Conservation (phyloP, 108 stramenopile species). For the Cyclostephanos tholiformis region DNA sequence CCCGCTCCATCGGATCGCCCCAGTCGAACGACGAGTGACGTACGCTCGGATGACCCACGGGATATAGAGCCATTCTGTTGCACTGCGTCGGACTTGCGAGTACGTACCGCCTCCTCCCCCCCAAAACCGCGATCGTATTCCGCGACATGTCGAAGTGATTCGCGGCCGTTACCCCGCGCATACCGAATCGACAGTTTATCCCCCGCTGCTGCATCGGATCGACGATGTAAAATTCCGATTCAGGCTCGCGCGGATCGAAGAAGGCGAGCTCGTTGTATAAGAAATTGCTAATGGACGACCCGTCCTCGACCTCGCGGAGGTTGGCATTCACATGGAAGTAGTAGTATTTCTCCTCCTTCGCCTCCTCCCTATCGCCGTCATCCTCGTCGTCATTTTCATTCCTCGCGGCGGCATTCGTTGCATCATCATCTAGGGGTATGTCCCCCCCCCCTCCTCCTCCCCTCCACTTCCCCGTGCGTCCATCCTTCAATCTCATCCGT, state of each 20-base stretch:
- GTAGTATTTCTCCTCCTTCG: constrained; percentile 51
- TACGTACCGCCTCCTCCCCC: constrained; percentile 75
- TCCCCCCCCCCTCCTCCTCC: not conserved
- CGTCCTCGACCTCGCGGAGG: constrained; percentile 23
- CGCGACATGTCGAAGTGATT: constrained; percentile 85
- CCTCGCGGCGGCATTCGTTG: not conserved
- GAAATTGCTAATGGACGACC: constrained; percentile 21
- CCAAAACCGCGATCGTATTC: constrained; percentile 70
- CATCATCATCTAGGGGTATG: not conserved
- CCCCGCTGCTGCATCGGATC: constrained; percentile 69
- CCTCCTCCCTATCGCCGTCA: constrained; percentile 42
- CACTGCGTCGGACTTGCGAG: constrained; percentile 71
- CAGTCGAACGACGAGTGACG: constrained; percentile 55
- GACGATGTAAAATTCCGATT: constrained; percentile 67
- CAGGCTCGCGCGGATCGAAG: constrained; percentile 49
- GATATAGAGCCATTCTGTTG: constrained; percentile 64
- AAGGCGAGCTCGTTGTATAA: constrained; percentile 62
- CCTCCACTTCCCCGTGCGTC: constrained; percentile 2
- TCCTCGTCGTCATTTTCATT: constrained; percentile 16
- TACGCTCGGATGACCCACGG: constrained; percentile 62
- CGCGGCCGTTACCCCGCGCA: constrained; percentile 72
- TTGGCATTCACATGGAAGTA: constrained; percentile 67
- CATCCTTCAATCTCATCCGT: constrained; percentile 12
- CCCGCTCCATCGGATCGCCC: constrained; percentile 46
- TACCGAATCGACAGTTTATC: constrained; percentile 89